Conservation (phyloP, 129 eudicot species). For the Centrapalus pauciflorus region DNA sequence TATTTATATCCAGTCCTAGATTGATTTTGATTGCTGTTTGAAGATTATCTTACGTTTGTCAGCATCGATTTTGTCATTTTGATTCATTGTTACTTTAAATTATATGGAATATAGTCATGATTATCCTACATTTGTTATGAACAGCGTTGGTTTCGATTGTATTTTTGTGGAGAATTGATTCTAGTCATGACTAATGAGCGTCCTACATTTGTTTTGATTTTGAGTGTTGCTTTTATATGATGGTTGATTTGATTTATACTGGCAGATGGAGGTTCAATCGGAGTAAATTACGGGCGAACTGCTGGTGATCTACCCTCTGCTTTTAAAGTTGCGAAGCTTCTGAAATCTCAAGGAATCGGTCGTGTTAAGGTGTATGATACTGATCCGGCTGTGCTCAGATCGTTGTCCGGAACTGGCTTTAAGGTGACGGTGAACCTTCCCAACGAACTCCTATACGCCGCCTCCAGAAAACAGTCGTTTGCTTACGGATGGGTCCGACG, state of each 20-base stretch:
- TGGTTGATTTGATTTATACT: background rate
- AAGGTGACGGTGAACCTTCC: conserved; percentile 75
- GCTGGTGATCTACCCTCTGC: conserved; percentile 85
- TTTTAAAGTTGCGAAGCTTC: conserved; percentile 49
- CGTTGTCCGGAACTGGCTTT: conserved; percentile 60
- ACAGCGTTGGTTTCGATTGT: background rate
- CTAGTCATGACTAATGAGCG: background rate
- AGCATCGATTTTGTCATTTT: too few species aligned
- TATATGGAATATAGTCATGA: background rate
- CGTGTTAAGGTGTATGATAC: conserved; percentile 82
- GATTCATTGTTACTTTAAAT: too few species aligned
- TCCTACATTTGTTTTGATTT: background rate
- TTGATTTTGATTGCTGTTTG: background rate
- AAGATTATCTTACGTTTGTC: too few species aligned
- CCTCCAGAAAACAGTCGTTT: conserved; percentile 63
- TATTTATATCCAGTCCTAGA: background rate
- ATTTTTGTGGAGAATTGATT: background rate
- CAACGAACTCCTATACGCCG: conserved; percentile 66
- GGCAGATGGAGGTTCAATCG: conserved; percentile 73
- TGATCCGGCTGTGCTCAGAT: conserved; percentile 78
- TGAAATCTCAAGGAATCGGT: conserved; percentile 59
- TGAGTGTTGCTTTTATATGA: background rate
- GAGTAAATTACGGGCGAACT: conserved; percentile 77
- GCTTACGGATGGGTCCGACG: conserved; percentile 55
- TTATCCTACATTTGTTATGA: background rate